Evolutionary conservation across 306 rosid species (phyloP).

Genomic region (Pterocarpus santalinus): DNA sequence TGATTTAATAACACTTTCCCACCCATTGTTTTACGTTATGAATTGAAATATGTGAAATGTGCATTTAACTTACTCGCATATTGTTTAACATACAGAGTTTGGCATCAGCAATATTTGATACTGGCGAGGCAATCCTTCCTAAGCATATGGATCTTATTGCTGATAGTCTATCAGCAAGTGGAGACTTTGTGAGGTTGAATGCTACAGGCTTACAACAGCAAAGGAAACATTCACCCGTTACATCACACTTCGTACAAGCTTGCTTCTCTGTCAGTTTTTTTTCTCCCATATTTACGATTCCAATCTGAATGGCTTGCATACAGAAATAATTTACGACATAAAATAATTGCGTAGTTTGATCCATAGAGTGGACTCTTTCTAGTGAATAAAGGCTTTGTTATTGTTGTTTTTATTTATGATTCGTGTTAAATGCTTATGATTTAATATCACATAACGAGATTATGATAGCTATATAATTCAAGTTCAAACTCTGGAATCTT

Average conservation of each 20-base stretch:
- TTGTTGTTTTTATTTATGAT: conserved; percentile 25
- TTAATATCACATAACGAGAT: conserved; percentile 15
- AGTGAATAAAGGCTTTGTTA: no score
- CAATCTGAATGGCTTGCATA: no score
- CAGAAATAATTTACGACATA: no score
- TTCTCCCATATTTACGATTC: background rate
- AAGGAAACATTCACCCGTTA: conserved; percentile 65
- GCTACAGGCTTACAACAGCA: conserved; percentile 77
- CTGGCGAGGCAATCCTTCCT: conserved; percentile 80
- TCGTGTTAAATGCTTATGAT: conserved; percentile 32
- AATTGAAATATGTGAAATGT: conserved; percentile 26
- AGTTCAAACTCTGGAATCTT: conserved; percentile 48
- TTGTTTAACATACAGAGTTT: conserved; percentile 66
- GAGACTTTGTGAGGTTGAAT: conserved; percentile 88
- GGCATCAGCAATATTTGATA: conserved; percentile 72
- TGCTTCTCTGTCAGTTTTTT: conserved; percentile 86
- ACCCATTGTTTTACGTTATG: conserved; percentile 7
- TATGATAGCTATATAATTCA: conserved; percentile 25
- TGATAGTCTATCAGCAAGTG: conserved; percentile 72
- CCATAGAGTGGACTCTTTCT: no score
- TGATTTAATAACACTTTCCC: conserved; percentile 30
- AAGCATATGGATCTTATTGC: conserved; percentile 81
- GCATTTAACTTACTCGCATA: conserved; percentile 35
- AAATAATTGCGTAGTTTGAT: no score
- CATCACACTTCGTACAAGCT: conserved; percentile 89